These are phyloP conservation scores for Pythium grandisporangium DNA, from an alignment of 352 stramenopile genomes.

Conservation along the genomic window DNA sequence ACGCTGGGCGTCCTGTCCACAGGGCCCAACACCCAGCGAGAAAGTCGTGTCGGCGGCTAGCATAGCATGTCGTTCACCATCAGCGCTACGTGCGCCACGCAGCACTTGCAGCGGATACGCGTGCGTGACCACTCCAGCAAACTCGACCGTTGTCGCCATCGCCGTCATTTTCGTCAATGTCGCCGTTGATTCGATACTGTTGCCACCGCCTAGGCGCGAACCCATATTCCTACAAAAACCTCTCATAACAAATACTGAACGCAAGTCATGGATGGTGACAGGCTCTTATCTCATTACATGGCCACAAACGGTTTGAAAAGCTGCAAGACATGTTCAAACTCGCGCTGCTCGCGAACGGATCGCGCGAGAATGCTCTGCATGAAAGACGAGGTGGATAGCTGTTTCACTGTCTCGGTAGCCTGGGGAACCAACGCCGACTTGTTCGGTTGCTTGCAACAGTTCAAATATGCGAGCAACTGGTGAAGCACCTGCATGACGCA, in stretches of 20 bases:
- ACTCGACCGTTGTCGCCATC: background rate
- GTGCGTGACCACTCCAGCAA: constrained; percentile 39
- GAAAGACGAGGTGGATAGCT: constrained; percentile 57
- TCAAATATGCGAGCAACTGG: constrained; percentile 48
- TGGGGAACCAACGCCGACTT: constrained; percentile 25
- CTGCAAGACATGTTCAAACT: constrained; percentile 31
- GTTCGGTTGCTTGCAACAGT: constrained; percentile 23
- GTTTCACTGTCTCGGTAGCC: constrained; percentile 26
- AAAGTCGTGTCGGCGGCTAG: no score
- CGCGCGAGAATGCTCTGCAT: constrained; percentile 42
- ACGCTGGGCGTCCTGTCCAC: constrained; percentile 31
- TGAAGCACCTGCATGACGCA: constrained; percentile 54
- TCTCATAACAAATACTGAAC: no score
- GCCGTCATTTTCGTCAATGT: background rate
- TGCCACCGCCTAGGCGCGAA: no score
- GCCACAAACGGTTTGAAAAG: constrained; percentile 25
- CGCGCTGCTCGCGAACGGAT: constrained; percentile 29
- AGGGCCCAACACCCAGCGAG: constrained; percentile 47
- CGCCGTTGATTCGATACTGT: no score
- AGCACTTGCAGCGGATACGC: constrained; percentile 51
- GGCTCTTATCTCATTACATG: no score
- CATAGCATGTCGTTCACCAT: no score
- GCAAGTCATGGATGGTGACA: no score
- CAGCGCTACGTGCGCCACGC: background rate
- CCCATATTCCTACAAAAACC: no score